Evolutionary conservation across 768 basidiomycete species (phyloP), one percentile per base, ranked within the genome.

Genomic region (Coprinopsis strossmayeri): DNA sequence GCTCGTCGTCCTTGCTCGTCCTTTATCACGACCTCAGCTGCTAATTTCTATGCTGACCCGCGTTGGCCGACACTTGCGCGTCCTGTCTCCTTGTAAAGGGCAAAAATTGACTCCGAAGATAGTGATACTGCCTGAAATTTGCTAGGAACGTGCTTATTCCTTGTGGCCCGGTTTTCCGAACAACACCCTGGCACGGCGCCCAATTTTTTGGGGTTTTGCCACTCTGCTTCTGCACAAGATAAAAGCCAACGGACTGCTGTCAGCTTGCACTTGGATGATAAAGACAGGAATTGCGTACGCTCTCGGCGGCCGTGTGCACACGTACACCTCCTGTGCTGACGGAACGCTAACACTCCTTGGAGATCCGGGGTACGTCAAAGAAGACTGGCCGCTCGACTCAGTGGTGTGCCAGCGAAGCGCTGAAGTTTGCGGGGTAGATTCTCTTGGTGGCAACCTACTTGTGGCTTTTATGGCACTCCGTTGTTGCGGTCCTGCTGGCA

Each of bases 341-440:
- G 41, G 41, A 42, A 42, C 41, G 41, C 25, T 21, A 17, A 11
- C 24, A 42, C 41, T 25, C 23, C 18, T 42, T 42, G 41, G 41
- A 42, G 41, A 42, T 42, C 41, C 41, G 41, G 41, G 41, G 24
- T 23, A 25, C 41, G 20, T 42, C 41, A 26, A 42, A 12, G 41
- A 42, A 42, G 41, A 42, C n/a, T n/a, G n/a, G n/a, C n/a, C n/a
- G n/a, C n/a, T n/a, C n/a, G n/a, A n/a, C n/a, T n/a, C n/a, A n/a
- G n/a, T n/a, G n/a, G n/a, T n/a, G n/a, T 18, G 17, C 37, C 10
- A 20, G 18, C 10, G 37, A 38, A 38, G 12, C 37, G 37, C 12
- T 20, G 18, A 38, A 38, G 37, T 18, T 20, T 38, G 37, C 18
- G 37, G 37, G 37, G 37, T 38, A 38, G 9, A 7, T 32, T 32